Percentiles rank a stretch among this genome's conserved stretches.
Evolutionary conservation across 257 asterid species (phyloP).

Genomic region (Ilex aquifolium): DNA sequence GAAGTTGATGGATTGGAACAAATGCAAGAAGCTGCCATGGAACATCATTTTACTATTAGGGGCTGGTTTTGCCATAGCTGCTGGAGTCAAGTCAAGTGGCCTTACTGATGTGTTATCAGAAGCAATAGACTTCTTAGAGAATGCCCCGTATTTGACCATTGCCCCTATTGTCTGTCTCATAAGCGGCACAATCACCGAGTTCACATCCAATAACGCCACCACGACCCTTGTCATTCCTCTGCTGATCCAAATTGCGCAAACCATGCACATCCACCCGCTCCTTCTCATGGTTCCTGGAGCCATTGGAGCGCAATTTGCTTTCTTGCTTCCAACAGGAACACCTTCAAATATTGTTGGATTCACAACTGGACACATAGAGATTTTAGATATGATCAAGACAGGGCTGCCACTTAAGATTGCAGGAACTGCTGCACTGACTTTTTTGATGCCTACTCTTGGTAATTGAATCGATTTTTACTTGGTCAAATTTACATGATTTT

Average conservation of each 20-base stretch:
- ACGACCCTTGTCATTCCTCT: slow-evolving; percentile 69
- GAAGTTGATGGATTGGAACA: slow-evolving; percentile 96
- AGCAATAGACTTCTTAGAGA: slow-evolving; percentile 47
- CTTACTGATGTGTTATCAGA: slow-evolving; percentile 59
- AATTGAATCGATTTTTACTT: neutral
- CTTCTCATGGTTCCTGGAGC: slow-evolving; percentile 74
- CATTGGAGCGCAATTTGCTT: slow-evolving; percentile 69
- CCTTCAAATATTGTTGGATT: slow-evolving; percentile 87
- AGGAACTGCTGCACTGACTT: slow-evolving; percentile 44
- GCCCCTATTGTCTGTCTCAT: slow-evolving; percentile 65
- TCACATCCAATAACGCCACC: slow-evolving; percentile 81
- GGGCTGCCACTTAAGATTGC: slow-evolving; percentile 64
- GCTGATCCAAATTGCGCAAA: slow-evolving; percentile 52
- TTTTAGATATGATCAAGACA: slow-evolving; percentile 51
- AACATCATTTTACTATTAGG: slow-evolving; percentile 67
- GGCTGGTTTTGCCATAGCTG: slow-evolving; percentile 91
- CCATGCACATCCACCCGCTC: slow-evolving; percentile 62
- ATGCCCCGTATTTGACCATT: slow-evolving; percentile 63
- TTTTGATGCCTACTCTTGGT: slow-evolving; percentile 92
- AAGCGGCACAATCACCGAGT: slow-evolving; percentile 64
- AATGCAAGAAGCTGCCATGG: slow-evolving; percentile 94
- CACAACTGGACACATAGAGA: slow-evolving; percentile 70
- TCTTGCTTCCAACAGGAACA: slow-evolving; percentile 70
- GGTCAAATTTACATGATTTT: neutral
- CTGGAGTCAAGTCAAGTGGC: slow-evolving; percentile 81